Percentiles rank a stretch among this genome's conserved stretches.
These are phyloP conservation scores for Xerocomus spinulosus DNA, from an alignment of 768 basidiomycete genomes.

Conservation along the genomic window DNA sequence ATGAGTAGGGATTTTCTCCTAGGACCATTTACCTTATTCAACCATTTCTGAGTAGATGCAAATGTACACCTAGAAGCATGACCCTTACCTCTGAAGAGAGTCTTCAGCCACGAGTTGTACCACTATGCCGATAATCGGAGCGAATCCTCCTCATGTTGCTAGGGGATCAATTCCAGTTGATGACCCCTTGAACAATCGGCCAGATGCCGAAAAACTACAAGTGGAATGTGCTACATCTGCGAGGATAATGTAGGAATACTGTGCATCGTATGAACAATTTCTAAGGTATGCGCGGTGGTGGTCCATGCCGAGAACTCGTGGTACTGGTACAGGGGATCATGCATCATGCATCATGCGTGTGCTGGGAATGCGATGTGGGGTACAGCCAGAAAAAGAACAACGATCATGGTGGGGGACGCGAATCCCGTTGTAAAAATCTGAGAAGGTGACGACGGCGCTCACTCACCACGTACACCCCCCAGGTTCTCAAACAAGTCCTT, in stretches of 20 bases:
- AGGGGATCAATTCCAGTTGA: constrained; percentile 5
- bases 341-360: constrained; percentile 24
- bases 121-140: constrained; percentile 9
- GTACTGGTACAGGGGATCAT: constrained; percentile 22
- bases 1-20: constrained; percentile 10
- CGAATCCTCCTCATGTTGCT: background rate
- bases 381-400: constrained; percentile 12
- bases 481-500: constrained; percentile 30
- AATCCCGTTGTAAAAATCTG: constrained; percentile 5
- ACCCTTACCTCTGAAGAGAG: constrained; percentile 3
- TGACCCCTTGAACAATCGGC: constrained; percentile 3
- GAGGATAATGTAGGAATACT: constrained; percentile 16
- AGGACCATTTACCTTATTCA: constrained; percentile 10
- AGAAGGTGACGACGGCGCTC: constrained; percentile 1
- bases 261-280: constrained; percentile 14
- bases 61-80: constrained; percentile 15
- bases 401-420: constrained; percentile 1
- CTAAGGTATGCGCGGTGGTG: constrained; percentile 19
- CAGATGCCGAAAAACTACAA: constrained; percentile 13
- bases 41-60: constrained; percentile 15
- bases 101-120: constrained; percentile 13
- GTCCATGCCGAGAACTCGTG: constrained; percentile 22
- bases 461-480: constrained; percentile 19
- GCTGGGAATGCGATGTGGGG: constrained; percentile 19
- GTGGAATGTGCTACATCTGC: constrained; percentile 19